Percentiles rank a stretch among this genome's conserved stretches.
Evolutionary conservation across 495 filamentous ascomycete species (phyloP).

Genomic region (Bryoglossum gracile): DNA sequence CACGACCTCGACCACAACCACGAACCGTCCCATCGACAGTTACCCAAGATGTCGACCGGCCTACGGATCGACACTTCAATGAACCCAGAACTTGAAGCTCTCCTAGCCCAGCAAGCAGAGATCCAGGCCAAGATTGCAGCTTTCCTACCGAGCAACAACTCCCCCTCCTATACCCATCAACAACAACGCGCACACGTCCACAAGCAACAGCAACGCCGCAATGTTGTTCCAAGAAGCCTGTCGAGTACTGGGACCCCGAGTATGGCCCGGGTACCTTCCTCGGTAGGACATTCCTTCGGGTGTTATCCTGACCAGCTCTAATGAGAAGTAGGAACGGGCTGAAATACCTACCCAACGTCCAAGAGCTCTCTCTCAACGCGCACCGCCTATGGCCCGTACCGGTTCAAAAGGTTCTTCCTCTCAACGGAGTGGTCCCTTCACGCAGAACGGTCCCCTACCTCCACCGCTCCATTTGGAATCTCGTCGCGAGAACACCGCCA

Average conservation of each 20-base stretch:
- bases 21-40: conserved; percentile 4
- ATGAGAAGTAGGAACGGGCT: conserved; percentile 20
- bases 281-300: conserved; percentile 18
- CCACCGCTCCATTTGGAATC: conserved; percentile 13
- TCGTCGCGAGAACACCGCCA: conserved; percentile 14
- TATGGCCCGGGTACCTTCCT: conserved; percentile 18
- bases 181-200: conserved; percentile 15
- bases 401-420: conserved; percentile 22
- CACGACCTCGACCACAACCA: conserved; percentile 2
- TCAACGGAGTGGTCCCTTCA: conserved; percentile 16
- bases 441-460: conserved; percentile 12
- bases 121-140: conserved; percentile 20
- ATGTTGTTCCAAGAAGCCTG: conserved; percentile 21
- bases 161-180: background rate
- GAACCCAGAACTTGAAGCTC: conserved; percentile 8
- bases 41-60: conserved; percentile 17
- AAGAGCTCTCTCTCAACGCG: conserved; percentile 21
- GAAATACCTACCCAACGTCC: conserved; percentile 2
- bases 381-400: conserved; percentile 20
- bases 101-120: conserved; percentile 13
- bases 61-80: conserved; percentile 11
- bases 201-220: conserved; percentile 20
- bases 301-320: conserved; percentile 15
- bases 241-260: conserved; percentile 18
- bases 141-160: conserved; percentile 1